Percentiles rank a stretch among this genome's conserved stretches.
Evolutionary conservation across 2,329 filamentous ascomycete species (phyloP).

Genomic region (Leptographium wingfieldii): DNA sequence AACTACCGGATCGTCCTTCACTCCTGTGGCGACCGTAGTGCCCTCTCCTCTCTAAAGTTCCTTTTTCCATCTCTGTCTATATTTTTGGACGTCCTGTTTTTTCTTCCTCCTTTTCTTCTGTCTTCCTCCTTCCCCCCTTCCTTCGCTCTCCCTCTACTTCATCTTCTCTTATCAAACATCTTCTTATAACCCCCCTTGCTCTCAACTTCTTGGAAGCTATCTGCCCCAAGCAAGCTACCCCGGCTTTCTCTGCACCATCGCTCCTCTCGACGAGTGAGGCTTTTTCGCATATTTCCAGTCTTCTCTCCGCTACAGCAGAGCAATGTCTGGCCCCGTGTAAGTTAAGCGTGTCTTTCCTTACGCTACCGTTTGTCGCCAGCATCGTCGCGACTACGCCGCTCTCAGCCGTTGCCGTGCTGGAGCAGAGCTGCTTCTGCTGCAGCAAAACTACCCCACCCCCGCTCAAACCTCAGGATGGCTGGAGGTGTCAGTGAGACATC

Average conservation of each 20-base stretch:
- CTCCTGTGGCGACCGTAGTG: neutral
- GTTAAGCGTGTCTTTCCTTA: conserved; percentile 21
- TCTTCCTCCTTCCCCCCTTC: neutral
- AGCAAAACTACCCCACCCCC: conserved; percentile 13
- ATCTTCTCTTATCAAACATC: neutral
- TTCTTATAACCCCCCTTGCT: neutral
- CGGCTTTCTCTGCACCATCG: neutral
- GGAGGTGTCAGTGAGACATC: neutral
- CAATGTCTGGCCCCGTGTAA: conserved; percentile 58
- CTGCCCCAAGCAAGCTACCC: neutral
- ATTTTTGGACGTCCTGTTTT: conserved; percentile 5
- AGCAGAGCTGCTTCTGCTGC: neutral
- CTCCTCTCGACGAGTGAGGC: neutral
- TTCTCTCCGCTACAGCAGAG: conserved; percentile 1
- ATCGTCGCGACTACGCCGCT: neutral
- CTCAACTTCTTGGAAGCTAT: neutral
- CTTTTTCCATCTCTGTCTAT: conserved; percentile 3
- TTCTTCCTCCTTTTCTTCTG: neutral
- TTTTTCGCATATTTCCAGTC: neutral
- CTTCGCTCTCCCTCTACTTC: neutral
- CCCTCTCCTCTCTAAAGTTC: neutral
- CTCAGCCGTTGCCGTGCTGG: neutral
- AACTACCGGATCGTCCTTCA: conserved; percentile 3
- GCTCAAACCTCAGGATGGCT: conserved; percentile 3
- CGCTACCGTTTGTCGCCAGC: neutral